Evolutionary conservation across 306 rosid species (phyloP).

Genomic region (Sesbania bispinosa): DNA sequence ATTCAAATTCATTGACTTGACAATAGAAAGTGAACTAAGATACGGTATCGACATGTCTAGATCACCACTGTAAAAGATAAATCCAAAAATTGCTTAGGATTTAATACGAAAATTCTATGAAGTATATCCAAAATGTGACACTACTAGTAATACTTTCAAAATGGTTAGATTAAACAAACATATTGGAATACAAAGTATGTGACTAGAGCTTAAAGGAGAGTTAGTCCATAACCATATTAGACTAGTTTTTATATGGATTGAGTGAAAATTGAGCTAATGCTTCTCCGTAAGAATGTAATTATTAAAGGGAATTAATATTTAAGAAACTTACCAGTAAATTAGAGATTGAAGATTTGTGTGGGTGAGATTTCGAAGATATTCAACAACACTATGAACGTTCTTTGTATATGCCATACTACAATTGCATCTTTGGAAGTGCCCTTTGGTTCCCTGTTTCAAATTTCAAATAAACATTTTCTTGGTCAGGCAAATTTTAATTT

Average conservation of each 20-base stretch:
- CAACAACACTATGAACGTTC: slow-evolving; percentile 9
- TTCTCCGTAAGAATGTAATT: no score
- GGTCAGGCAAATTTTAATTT: background rate
- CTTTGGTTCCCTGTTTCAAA: slow-evolving; percentile 26
- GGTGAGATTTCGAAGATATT: slow-evolving; percentile 21
- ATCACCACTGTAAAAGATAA: slow-evolving; percentile 15
- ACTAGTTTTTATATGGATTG: no score
- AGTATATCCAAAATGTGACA: no score
- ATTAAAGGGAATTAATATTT: no score
- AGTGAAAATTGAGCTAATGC: no score
- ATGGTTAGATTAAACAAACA: no score
- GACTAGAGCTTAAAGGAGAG: no score
- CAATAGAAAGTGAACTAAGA: slow-evolving; percentile 19
- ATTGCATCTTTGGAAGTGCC: slow-evolving; percentile 4
- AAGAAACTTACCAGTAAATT: slow-evolving; percentile 7
- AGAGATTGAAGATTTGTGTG: slow-evolving; percentile 16
- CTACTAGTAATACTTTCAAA: no score
- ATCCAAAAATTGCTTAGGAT: background rate
- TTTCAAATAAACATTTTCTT: background rate
- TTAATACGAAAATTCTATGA: no score
- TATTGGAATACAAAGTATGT: no score
- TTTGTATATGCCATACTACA: background rate
- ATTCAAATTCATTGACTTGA: no score
- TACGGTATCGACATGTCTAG: slow-evolving; percentile 15
- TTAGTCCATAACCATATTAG: no score